Base-by-base conservation (phyloP, 352 stramenopile genomes). In the Nothophytophthora sp. region DNA sequence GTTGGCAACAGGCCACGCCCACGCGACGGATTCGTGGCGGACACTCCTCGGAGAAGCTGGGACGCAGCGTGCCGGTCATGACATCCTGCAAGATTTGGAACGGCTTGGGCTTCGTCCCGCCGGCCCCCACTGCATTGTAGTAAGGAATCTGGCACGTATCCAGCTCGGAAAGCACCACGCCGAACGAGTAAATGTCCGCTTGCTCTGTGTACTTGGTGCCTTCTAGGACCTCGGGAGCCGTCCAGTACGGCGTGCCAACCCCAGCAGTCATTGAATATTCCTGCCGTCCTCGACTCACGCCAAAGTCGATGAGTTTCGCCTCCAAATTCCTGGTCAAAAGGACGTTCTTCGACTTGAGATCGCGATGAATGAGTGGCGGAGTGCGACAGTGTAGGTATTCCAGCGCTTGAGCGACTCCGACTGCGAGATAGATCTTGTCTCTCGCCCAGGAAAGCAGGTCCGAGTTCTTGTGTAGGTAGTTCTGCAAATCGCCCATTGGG, bases 281-380 rank as follows among this genome's bases (percentile, higher is more conserved):
- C 4, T 68, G 50, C 7, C 63, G 50, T 11, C 28, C 27, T 6
- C 50, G 51, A 30, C 48, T 61, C 1, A 61, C 60, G 7, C 57
- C 60, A 46, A 86, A 77, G 36, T 83, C 67, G 23, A 74, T 76
- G 2, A 86, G 55, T 33, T 86, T 82, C 13, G 91, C 71, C 34
- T 90, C 67, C 2, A 89, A 63, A 10, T 69, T 32, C 4, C 43
- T 71, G n/a, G 89, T 86, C 22, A 96, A 57, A 18, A 96, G 66
- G 28, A 85, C 72, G 25, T 77, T 86, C n/a, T 76, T 69, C 4
- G 68, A 70, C 45, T 81, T 63, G 44, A 73, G 23, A 34, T 73
- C 48, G 28, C 73, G 60, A 50, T 73, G 51, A 27, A 66, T 67
- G 22, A 77, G 39, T 7, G 56, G 49, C 20, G 62, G 51, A 2